These are phyloP conservation scores for Heliamphora exappendiculata DNA, from an alignment of 148 eudicot species.

Conservation along the genomic window DNA sequence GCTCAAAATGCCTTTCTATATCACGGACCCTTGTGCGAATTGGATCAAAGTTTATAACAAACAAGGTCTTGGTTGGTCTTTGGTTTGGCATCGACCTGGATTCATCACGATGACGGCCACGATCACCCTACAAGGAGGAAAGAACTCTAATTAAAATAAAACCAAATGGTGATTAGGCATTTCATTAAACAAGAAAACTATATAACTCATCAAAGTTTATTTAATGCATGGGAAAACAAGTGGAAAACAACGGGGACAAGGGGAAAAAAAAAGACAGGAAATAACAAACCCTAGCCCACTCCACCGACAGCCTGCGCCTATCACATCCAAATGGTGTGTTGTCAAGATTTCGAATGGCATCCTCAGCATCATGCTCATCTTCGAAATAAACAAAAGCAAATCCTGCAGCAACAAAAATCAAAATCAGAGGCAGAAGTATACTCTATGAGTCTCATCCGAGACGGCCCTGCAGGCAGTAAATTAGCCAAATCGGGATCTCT, in stretches of 20 bases:
- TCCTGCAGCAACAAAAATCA: conserved; percentile 40
- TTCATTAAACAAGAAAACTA: neutral
- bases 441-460: neutral
- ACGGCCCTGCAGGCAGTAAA: conserved; percentile 12
- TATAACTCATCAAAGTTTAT: neutral
- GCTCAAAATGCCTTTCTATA: conserved; percentile 71
- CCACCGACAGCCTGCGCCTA: conserved; percentile 75
- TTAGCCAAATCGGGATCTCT: conserved; percentile 36
- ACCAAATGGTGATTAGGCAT: neutral
- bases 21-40: conserved; percentile 51
- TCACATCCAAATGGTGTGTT: conserved; percentile 75
- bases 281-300: conserved; percentile 79
- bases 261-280: neutral
- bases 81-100: conserved; percentile 45
- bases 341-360: conserved; percentile 82
- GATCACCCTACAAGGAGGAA: conserved; percentile 60
- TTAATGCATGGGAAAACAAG: neutral
- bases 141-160: neutral
- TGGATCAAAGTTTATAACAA: conserved; percentile 84
- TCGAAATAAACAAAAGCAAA: conserved; percentile 91
- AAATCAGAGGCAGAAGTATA: conserved; percentile 16
- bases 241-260: neutral
- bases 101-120: conserved; percentile 60
- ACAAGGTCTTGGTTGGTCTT: conserved; percentile 77
- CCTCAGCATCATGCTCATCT: conserved; percentile 83